Base-by-base conservation (phyloP, 2,329 filamentous ascomycete genomes). In the Aureobasidium namibiae region DNA sequence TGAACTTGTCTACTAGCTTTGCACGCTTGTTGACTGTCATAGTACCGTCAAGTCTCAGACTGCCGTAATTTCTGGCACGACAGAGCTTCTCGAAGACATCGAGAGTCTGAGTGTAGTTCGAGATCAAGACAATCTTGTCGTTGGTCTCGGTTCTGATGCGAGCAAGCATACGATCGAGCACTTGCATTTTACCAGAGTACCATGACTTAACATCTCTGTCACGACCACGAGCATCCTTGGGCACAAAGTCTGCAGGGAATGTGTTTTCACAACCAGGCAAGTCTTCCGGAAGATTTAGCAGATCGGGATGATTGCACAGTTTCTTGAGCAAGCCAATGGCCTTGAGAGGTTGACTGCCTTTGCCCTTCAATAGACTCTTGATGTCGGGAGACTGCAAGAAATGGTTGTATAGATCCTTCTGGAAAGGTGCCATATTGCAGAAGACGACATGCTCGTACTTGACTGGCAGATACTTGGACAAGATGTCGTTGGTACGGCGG, bases 391-490 rank as follows among this genome's bases (percentile, higher is more conserved):
- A 96, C 52, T 88, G 90, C 73, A 99, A 92, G 73, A 99, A 99
- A 73, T 96, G 90, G 68, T 96, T 96, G 78, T 99, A 99, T 1
- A 99, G 78, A 65, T 90, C 89, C 58, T 91, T 81, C 72, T 99
- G 94, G 75, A 99, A 97, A 0, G 89, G 89, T 16, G 94, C 88
- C 46, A 96, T 81, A 66, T 92, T 92, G 80, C 94, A 99, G 75
- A 99, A 99, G 1, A 99, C 94, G 31, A 99, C 94, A 71, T 99
- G 94, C 73, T 99, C 94, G 74, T 99, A 99, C 77, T 99, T 99
- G 77, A 97, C 86, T 0, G 94, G 94, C 61, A 99, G 76, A 70
- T 99, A 99, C 73, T 99, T 99, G 54, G 92, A 96, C 24, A 99
- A 76, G 62, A 99, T 95, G 69, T 99, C 94, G 80, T 99, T 99